These are phyloP conservation scores for Annulohypoxylon maeteangense DNA, from an alignment of 495 filamentous ascomycete species.

Conservation along the genomic window DNA sequence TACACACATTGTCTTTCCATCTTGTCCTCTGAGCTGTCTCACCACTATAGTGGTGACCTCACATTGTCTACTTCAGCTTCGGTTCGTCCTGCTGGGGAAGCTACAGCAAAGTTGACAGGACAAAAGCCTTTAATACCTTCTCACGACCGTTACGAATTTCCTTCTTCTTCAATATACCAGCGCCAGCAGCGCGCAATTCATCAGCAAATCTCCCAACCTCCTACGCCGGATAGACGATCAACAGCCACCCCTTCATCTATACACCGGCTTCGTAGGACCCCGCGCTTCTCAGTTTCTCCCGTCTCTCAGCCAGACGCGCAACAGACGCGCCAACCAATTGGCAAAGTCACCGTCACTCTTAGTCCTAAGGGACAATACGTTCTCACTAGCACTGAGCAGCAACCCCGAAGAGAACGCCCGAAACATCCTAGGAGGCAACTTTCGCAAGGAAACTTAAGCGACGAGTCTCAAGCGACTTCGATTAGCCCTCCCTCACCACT, in stretches of 20 bases:
- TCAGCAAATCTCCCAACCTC: constrained; percentile 46
- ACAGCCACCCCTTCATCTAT: constrained; percentile 55
- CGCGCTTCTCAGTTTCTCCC: constrained; percentile 57
- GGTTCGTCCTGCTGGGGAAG: constrained; percentile 48
- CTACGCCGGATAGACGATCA: constrained; percentile 42
- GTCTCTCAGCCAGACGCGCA: constrained; percentile 52
- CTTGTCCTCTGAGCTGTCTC: constrained; percentile 5
- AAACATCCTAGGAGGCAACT: constrained; percentile 51
- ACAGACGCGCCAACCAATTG: constrained; percentile 47
- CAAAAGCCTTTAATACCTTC: constrained; percentile 44
- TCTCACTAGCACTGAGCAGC: constrained; percentile 34
- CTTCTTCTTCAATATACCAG: constrained; percentile 48
- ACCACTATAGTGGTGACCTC: constrained; percentile 53
- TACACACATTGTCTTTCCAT: constrained; percentile 16
- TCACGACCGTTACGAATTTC: constrained; percentile 55
- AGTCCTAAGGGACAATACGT: constrained; percentile 44
- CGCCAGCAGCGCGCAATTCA: constrained; percentile 57
- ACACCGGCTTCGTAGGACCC: constrained; percentile 58
- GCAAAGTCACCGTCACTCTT: constrained; percentile 47
- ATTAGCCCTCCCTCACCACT: constrained; percentile 42
- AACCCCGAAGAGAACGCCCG: constrained; percentile 34
- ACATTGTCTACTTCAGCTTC: constrained; percentile 59
- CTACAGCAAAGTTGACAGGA: constrained; percentile 56
- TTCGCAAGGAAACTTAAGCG: constrained; percentile 57
- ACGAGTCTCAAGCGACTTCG: constrained; percentile 52